Base-by-base conservation (phyloP, 2,329 filamentous ascomycete genomes). In the Passalora sequoiae region DNA sequence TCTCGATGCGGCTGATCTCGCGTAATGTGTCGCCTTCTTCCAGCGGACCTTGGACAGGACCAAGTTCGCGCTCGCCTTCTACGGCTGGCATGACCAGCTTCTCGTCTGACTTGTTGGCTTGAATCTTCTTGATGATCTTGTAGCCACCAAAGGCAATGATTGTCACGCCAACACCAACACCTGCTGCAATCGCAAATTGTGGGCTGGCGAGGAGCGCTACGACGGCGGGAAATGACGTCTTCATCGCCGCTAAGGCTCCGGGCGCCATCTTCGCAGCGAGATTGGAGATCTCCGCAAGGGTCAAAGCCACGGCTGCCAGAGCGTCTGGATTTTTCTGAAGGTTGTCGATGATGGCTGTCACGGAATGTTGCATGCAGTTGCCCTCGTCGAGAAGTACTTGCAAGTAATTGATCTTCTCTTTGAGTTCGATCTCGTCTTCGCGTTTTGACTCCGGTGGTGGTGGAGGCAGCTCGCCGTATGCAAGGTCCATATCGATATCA, bases 61-160 rank as follows among this genome's bases (percentile, higher is more conserved):
- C 48, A 9, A 50, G 48, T 35, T 49, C 38, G 24, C 32, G 40
- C 15, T 45, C 44, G 32, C 32, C 42, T 2, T 33, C 51, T 47
- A 40, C 56, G 55, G 13, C 40, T n/a, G 38, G 28, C 25, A 50
- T 42, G 3, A 51, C 27, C 7, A 51, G 41, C 19, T 33, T 47
- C 43, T 47, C 47, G 3, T 39, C 53, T 47, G 39, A 56, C 55
- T 69, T 68, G 44, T 68, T 67, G 10, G 62, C 69, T 58, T 73
- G 71, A 54, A 97, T 86, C 56, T 81, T 83, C 74, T 96, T 94
- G 68, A 98, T 82, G 64, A 98, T 96, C 69, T 95, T 97, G 77
- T 88, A 97, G 4, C 92, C 91, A 41, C 92, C 92, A 47, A 98
- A 87, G 64, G 92, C 89, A 58, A 98, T 87, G 6, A 97, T 82